Evolutionary conservation across 345 rosid species (phyloP).

Genomic region (Aurinia saxatilis): DNA sequence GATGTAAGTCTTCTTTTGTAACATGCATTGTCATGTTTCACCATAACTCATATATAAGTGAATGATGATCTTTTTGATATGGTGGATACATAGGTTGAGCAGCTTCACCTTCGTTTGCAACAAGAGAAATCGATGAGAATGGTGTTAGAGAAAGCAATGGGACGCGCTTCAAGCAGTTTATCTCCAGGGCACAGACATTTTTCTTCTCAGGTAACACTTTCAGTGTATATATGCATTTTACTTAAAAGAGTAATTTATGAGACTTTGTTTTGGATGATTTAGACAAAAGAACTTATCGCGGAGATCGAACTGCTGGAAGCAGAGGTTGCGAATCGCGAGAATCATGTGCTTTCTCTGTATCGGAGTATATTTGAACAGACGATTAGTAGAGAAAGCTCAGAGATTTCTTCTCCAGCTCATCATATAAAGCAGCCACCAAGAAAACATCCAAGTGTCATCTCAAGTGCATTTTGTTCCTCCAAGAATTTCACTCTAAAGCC

Average conservation of each 20-base stretch:
- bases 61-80: not conserved
- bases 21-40: not conserved
- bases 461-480: conserved; percentile 85
- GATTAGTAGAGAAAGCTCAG: conserved; percentile 50
- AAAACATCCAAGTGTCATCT: conserved; percentile 74
- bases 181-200: conserved; percentile 95
- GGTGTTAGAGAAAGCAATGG: conserved; percentile 82
- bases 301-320: conserved; percentile 85
- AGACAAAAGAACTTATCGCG: conserved; percentile 71
- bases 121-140: conserved; percentile 73
- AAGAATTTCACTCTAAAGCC: conserved; percentile 52
- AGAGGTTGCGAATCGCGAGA: conserved; percentile 75
- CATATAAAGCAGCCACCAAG: conserved; percentile 41
- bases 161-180: conserved; percentile 75
- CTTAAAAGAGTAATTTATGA: not conserved
- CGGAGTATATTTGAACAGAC: conserved; percentile 63
- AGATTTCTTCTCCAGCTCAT: conserved; percentile 66
- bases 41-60: not conserved
- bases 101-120: conserved; percentile 67
- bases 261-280: conserved; percentile 18
- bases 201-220: conserved; percentile 47
- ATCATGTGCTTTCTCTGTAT: conserved; percentile 73
- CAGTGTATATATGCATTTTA: too few relatives aligned
- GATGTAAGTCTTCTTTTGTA: conserved; percentile 54
- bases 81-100: conserved; percentile 62